Evolutionary conservation across 371 early-diverging fungal species (phyloP), one percentile per base, ranked within the genome.

Genomic region (Actinomortierella wolfii): DNA sequence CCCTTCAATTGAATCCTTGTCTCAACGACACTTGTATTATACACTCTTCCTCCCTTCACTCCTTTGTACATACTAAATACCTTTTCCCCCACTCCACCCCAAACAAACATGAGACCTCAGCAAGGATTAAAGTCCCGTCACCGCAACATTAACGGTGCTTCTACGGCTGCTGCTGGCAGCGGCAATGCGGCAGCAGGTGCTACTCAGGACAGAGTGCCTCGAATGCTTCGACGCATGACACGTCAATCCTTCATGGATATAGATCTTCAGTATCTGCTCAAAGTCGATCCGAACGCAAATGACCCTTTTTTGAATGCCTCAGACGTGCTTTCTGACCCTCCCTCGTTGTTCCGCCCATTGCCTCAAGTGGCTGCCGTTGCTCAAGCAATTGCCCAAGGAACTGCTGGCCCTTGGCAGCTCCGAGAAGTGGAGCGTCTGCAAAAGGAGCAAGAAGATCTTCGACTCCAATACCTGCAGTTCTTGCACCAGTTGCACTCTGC

Each of bases 201-300:
- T 7, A 42, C 18, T 40, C 34, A 11, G 25, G 41, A 40, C 34
- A 57, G 34, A 5, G 67, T 73, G 21, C 73, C 73, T 39, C 58
- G 73, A 1, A 66, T 73, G 67, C 60, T 73, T 48, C 66, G 73
- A 6, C 66, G 73, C 41, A 59, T 54, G 56, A 73, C 73, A 39
- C 66, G 66, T 51, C 73, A 73, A 50, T 73, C 73, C 41, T 73
- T 73, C 23, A 73, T 73, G 73, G 73, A 73, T 14, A 62, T 73
- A 11, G 73, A 73, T 45, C 67, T 73, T 42, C 67, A 66, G 23
- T 73, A 73, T 20, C 67, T 73, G 14, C 66, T 73, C 67, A 63
- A 52, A 3, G 56, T 62, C 17, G 73, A 73, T n/a, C 67, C 73
- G 2, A 48, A 63, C 6, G 66, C 73, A 14, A 59, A 58, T 0